Percentiles rank a stretch among this genome's conserved stretches.
Conservation (phyloP, 306 rosid genomes). For the Pachyrhizus erosus region DNA sequence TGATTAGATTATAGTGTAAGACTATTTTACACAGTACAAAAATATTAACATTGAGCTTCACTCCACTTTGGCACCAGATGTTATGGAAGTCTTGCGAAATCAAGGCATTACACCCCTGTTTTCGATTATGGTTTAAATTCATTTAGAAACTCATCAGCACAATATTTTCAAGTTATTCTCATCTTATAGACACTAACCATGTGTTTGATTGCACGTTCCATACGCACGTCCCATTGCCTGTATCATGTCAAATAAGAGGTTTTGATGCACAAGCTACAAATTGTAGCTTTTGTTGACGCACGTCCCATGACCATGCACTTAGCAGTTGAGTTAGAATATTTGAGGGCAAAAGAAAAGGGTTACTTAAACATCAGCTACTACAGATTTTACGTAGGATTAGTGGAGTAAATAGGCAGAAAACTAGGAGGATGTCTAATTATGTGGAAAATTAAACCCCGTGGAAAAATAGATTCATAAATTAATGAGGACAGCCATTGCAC, state of each 20-base stretch:
- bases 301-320: neutral
- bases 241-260: neutral
- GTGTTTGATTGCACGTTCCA: neutral
- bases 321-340: conserved; percentile 8
- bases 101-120: conserved; percentile 8
- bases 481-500: no score
- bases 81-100: neutral
- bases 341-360: neutral
- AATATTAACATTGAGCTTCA: neutral
- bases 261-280: neutral
- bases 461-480: no score
- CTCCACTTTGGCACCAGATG: neutral
- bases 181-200: neutral
- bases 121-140: conserved; percentile 2
- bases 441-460: no score
- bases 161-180: neutral
- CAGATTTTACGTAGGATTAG: no score
- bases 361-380: no score
- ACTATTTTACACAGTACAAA: no score
- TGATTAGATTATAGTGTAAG: no score
- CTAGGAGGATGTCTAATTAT: no score
- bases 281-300: neutral
- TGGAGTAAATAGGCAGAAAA: no score
- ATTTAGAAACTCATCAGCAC: neutral
- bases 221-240: neutral